phyloP scores from a whole-genome alignment of 805 yeast species.

The Zygotorulaspora florentina region DNA sequence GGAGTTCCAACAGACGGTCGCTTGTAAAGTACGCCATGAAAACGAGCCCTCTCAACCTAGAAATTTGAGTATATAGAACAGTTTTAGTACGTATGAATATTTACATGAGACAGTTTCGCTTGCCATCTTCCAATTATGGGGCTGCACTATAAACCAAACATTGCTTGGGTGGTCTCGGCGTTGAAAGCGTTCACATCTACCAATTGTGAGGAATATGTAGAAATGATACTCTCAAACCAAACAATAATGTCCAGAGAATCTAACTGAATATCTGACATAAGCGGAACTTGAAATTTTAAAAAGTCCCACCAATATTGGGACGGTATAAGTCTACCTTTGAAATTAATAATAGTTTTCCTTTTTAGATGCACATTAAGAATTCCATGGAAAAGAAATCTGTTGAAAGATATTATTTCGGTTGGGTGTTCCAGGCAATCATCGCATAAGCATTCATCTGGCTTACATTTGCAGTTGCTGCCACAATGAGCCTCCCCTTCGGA shows the following conservation, averaged over 20 bases:
- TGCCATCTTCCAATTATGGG: background rate
- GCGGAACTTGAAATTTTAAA: conserved; percentile 26
- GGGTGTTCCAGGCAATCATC: conserved; percentile 27
- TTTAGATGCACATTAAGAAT: conserved; percentile 23
- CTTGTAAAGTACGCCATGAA: too few relatives aligned
- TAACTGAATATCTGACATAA: conserved; percentile 19
- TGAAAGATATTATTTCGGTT: conserved; percentile 27
- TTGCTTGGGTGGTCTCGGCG: conserved; percentile 7
- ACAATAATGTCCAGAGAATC: conserved; percentile 22
- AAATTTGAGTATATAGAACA: too few relatives aligned
- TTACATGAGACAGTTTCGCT: background rate
- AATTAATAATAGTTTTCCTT: conserved; percentile 28
- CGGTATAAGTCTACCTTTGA: conserved; percentile 29
- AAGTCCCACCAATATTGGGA: conserved; percentile 36
- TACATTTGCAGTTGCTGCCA: conserved; percentile 19
- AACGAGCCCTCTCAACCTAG: too few relatives aligned
- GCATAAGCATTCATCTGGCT: conserved; percentile 24
- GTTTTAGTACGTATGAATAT: background rate
- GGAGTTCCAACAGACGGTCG: too few relatives aligned
- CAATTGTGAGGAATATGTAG: conserved; percentile 18
- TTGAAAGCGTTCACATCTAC: conserved; percentile 12
- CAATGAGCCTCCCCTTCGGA: conserved; percentile 8
- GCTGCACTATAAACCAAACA: conserved; percentile 7
- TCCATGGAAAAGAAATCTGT: conserved; percentile 26
- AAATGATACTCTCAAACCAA: conserved; percentile 30